Evolutionary conservation across 306 rosid genomes (phyloP).

Genomic region (cucumber (Cucumis sativus)): Cucumber_9930_V3 NC_026660.2:21513501-21514000

Average conservation of each 20-base stretch:
- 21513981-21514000: constrained; percentile 87
- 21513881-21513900: constrained; percentile 94
- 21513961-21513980: constrained; percentile 81
- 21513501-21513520: constrained; percentile 81
- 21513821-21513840: constrained; percentile 65
- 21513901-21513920: constrained; percentile 69
- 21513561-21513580: constrained; percentile 78
- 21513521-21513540: constrained; percentile 95
- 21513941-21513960: constrained; percentile 96
- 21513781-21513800: constrained; percentile 71
- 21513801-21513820: constrained; percentile 91
- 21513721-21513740: constrained; percentile 87
- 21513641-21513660: constrained; percentile 82
- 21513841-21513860: constrained; percentile 72
- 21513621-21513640: constrained; percentile 75
- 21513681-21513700: constrained; percentile 79
- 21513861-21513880: constrained; percentile 88
- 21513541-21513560: constrained; percentile 80
- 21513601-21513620: constrained; percentile 92
- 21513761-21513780: constrained; percentile 63
- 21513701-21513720: constrained; percentile 87
- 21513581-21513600: constrained; percentile 96
- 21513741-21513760: constrained; percentile 79
- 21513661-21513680: constrained; percentile 90
- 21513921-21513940: constrained; percentile 91